A percentile compares a stretch with the other conserved stretches of the same genome.
Conservation (phyloP, 352 stramenopile genomes). For the Phytophthora tubulina region DNA sequence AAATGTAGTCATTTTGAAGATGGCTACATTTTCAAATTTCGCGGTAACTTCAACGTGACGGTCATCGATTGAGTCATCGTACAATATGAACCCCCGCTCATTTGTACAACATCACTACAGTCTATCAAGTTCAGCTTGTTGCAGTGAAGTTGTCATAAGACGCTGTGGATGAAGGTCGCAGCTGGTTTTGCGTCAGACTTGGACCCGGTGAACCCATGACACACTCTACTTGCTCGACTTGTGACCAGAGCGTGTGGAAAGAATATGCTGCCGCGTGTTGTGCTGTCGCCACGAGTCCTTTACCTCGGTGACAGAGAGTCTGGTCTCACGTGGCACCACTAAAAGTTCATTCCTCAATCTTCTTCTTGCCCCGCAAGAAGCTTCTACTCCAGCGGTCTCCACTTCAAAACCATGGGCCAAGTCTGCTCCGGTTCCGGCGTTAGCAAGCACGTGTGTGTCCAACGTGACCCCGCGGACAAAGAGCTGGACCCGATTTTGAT, state of each 20-base stretch:
- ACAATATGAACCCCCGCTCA: too few species aligned
- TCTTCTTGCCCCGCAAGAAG: slow-evolving; percentile 37
- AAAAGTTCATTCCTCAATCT: slow-evolving; percentile 46
- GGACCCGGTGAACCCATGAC: slow-evolving; percentile 34
- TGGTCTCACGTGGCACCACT: not conserved
- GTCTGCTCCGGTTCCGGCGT: slow-evolving; percentile 59
- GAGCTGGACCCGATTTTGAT: slow-evolving; percentile 35
- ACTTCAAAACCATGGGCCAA: slow-evolving; percentile 55
- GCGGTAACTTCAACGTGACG: slow-evolving; percentile 4
- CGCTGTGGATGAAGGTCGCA: slow-evolving; percentile 19
- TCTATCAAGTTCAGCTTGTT: not conserved
- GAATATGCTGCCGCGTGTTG: not conserved
- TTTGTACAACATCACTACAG: too few species aligned
- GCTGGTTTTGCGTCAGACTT: slow-evolving; percentile 13
- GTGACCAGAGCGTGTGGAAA: slow-evolving; percentile 22
- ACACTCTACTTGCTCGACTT: slow-evolving; percentile 1
- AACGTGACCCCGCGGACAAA: slow-evolving; percentile 42
- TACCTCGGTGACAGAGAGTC: not conserved
- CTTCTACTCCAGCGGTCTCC: slow-evolving; percentile 1
- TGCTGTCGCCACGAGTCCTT: too few species aligned
- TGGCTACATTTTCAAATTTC: slow-evolving; percentile 10
- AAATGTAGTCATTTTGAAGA: not conserved
- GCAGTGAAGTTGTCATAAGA: slow-evolving; percentile 13
- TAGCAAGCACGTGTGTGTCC: slow-evolving; percentile 53
- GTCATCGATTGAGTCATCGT: not conserved